Evolutionary conservation across 768 basidiomycete genomes (phyloP), one percentile per base, ranked within the genome.

Genomic region (Leccinum aurantiacum): DNA sequence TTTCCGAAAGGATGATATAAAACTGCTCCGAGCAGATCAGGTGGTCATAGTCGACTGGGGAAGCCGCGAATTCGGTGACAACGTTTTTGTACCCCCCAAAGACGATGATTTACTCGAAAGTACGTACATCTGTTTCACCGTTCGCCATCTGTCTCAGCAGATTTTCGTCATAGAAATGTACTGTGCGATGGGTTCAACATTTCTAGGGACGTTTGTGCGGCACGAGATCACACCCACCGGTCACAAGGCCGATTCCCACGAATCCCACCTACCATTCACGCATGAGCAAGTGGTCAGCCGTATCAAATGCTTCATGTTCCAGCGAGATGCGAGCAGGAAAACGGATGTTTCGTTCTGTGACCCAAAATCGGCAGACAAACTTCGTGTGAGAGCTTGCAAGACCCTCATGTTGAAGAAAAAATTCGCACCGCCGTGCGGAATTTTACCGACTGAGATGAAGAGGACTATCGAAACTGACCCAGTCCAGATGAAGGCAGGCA

Each of bases 31-130:
- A 7, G 64, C 64, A 19, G 54, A 63, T 24, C 49, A 56, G 51
- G 60, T 63, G 11, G 41, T 59, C 27, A 59, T 65, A n/a, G 9
- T 27, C 6, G 64, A 65, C 51, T 65, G 64, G 64, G 65, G 48
- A 35, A 38, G 29, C 15, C 47, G 51, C 11, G 56, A 62, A 13
- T 65, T 65, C 5, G 53, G 50, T 24, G 22, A 37, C 1, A 7
- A 25, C 3, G 64, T 66, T 19, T 66, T 46, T 15, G 24, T 50
- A 22, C 60, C 60, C 13, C 64, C 64, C 4, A 33, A 58, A 24
- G 60, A 66, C 22, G 60, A 66, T 8, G 57, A 50, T 17, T 5
- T 5, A 3, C 54, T 66, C 4, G 38, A 65, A 37, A 65, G 64
- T 66, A 24, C 6, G 63, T 24, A n/a, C 25, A n/a, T 11, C 14